These are phyloP conservation scores for Pezicula carpinea DNA, from an alignment of 2,329 filamentous ascomycete species.

Conservation along the genomic window DNA sequence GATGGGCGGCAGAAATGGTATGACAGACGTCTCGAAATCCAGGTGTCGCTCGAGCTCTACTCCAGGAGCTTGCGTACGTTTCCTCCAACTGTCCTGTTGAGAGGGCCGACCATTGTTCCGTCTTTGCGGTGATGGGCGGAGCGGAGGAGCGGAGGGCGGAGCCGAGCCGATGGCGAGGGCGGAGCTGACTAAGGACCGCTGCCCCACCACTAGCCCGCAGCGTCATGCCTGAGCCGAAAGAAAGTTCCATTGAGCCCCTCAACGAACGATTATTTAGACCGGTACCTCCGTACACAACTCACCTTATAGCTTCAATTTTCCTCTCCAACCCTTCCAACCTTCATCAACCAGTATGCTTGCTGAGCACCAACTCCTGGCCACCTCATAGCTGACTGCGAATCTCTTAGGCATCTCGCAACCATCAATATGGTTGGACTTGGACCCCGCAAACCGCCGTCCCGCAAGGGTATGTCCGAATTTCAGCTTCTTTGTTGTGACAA, in stretches of 20 bases:
- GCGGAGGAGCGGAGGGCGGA: too few species aligned
- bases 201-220: too few species aligned
- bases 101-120: background rate
- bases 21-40: background rate
- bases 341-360: too few species aligned
- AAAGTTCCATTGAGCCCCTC: too few species aligned
- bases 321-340: background rate
- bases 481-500: background rate
- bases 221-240: too few species aligned
- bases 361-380: background rate
- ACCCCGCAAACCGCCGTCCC: constrained; percentile 60
- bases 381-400: background rate
- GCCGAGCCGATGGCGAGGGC: too few species aligned
- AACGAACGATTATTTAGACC: too few species aligned
- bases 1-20: constrained; percentile 6
- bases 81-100: constrained; percentile 2
- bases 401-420: background rate
- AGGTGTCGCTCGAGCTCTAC: constrained; percentile 4
- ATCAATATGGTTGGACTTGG: constrained; percentile 56
- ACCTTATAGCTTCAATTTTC: background rate
- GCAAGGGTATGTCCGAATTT: constrained; percentile 53
- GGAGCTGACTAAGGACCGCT: too few species aligned
- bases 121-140: too few species aligned
- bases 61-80: constrained; percentile 20
- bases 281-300: too few species aligned